Percentiles rank a stretch among this genome's conserved stretches.
phyloP scores from a whole-genome alignment of 2,329 filamentous ascomycete species.

The Sarocladiaceae sp. region DNA sequence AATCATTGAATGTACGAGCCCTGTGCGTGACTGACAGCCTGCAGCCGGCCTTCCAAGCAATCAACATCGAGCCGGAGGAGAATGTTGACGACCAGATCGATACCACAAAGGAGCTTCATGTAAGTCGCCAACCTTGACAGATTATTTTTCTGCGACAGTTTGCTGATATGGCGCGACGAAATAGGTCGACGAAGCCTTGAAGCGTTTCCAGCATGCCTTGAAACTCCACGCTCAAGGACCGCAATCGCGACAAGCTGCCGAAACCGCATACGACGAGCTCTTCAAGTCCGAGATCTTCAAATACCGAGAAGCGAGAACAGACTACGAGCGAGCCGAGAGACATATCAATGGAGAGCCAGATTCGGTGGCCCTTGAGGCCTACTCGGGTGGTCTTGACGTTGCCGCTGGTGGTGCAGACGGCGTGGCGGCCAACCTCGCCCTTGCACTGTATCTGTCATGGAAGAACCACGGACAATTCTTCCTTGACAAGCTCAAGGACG shows the following conservation, averaged over 20 bases:
- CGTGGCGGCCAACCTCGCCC: slow-evolving; percentile 72
- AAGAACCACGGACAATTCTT: slow-evolving; percentile 93
- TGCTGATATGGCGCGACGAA: no score
- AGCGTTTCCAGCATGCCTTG: slow-evolving; percentile 85
- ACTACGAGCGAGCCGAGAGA: slow-evolving; percentile 67
- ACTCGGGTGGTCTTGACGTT: slow-evolving; percentile 45
- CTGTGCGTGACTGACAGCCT: slow-evolving; percentile 3
- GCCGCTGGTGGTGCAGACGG: slow-evolving; percentile 62
- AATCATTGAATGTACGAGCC: no score
- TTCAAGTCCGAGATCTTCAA: slow-evolving; percentile 92
- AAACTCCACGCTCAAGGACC: slow-evolving; percentile 88
- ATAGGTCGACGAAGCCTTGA: slow-evolving; percentile 88
- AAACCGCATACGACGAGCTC: slow-evolving; percentile 73
- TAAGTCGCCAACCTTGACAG: slow-evolving; percentile 24
- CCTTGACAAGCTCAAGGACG: slow-evolving; percentile 54
- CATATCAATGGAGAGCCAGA: slow-evolving; percentile 39
- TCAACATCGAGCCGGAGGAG: slow-evolving; percentile 92
- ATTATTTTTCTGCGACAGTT: neutral
- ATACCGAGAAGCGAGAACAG: slow-evolving; percentile 79
- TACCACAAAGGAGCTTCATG: slow-evolving; percentile 88
- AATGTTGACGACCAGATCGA: slow-evolving; percentile 87
- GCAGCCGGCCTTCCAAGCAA: slow-evolving; percentile 66
- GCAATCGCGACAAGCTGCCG: slow-evolving; percentile 66
- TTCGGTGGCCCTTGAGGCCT: slow-evolving; percentile 38
- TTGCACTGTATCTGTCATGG: slow-evolving; percentile 87